Evolutionary conservation across 805 yeast species (phyloP), one percentile per base, ranked within the genome.

Genomic region (Saturnispora dispora): DNA sequence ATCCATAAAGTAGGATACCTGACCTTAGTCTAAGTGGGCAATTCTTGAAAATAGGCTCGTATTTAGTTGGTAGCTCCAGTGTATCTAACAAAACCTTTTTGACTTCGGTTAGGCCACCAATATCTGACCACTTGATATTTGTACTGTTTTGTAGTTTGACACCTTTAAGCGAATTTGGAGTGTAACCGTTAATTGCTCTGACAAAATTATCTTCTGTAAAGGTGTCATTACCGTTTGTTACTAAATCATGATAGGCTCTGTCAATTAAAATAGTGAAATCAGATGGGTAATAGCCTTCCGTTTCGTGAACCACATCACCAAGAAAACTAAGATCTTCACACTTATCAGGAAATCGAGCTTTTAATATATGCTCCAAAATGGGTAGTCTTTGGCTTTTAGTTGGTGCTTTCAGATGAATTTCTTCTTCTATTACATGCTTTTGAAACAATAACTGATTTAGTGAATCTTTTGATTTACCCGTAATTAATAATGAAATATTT

Each of bases 61-160:
- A 91, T 60, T 83, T 88, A 1, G 96, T 88, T 2, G 99, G 99
- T 97, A 97, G 91, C 62, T 93, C 98, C 33, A 91, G 69, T 0
- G 98, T 93, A 63, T 91, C 98, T 48, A 88, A 65, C 9, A 91
- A 68, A 0, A 88, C 71, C 9, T 76, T 72, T 61, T 91, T 91
- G 1, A 95, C 93, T 15, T 81, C 84, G 18, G 69, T 69, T 50
- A 91, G 70, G 0, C 97, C 99, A 6, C 98, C 99, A 57, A 91
- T 88, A 58, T 89, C 96, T 2, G 73, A 60, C 99, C 99, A 91
- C 45, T 77, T 76, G 0, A 82, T 78, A 15, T 46, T 41, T 1
- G 80, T 67, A 0, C 91, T 81, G 59, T 86, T 88, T 57, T 88
- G 88, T 10, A 90, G 71, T 62, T 88, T 88, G 6, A 88, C 95